Evolutionary conservation across 2,329 filamentous ascomycete species (phyloP), one percentile per base, ranked within the genome.

Genomic region (Samsoniella hepiali): DNA sequence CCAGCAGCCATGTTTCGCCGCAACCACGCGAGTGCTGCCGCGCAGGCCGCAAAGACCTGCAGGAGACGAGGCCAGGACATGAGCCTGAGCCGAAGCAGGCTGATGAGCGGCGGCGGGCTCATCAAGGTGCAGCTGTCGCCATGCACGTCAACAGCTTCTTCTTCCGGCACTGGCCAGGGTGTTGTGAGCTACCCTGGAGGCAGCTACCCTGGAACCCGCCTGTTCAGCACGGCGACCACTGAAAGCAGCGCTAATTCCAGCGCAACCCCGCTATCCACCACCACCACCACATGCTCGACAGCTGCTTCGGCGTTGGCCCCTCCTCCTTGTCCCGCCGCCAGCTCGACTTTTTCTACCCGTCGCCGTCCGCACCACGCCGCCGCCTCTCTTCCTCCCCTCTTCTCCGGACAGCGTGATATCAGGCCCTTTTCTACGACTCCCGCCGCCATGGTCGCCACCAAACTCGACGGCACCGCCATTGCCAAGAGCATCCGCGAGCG

Each of bases 391-490:
- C 58, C 45, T 9, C n/a, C 34, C 10, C 47, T 49, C 11, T 58
- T 56, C 11, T 59, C 44, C 31, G 54, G 53, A 61, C 29, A 55
- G 53, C 65, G 63, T 49, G 54, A 56, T 56, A 55, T 51, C 63
- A 66, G 74, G 66, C 65, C 67, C 64, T 82, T 81, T 69, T 77
- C 78, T 49, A 78, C 78, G 69, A 86, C 84, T 67, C 70, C 80
- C 70, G 73, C 79, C 78, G 82, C 79, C 73, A 98, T 97, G 93
- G 86, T 87, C 70, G 94, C 92, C 69, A 86, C 84, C 71, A 97
- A 93, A 82, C 95, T 99, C 72, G 95, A 99, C 81, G 95, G 95
- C 81, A 97, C 89, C 63, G 92, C 91, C 75, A 93, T 98, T 80
- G 95, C 95, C 70, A 96, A 94, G 82, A 85, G 82, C 74, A 97